Evolutionary conservation across 2,329 filamentous ascomycete species (phyloP), one percentile per base, ranked within the genome.

Genomic region (Fusarium sp.): DNA sequence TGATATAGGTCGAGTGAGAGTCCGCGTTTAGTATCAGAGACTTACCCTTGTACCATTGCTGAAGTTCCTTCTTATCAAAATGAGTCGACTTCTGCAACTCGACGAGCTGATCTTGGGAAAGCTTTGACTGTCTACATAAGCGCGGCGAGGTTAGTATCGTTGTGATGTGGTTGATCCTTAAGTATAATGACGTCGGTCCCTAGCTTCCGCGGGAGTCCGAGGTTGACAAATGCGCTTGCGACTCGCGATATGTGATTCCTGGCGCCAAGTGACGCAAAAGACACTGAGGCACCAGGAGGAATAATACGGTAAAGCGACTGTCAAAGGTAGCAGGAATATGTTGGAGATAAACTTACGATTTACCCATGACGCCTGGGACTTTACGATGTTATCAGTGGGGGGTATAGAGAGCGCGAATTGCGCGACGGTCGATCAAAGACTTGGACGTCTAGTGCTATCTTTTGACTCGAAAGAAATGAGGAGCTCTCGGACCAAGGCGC

Each of bases 41-140:
- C 90, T 74, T 84, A 98, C 96, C 96, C 89, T 98, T 98, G 86
- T 99, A 98, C 96, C 96, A 99, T 91, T 98, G 96, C 84, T 99
- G 96, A 82, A 99, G 85, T 85, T 99, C 96, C 88, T 98, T 98
- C 92, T 98, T 98, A 85, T 99, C 96, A 82, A 99, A 99, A 85
- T 98, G 95, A 74, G 96, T 99, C 70, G 95, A 95, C 87, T 94
- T 96, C 83, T 98, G 95, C 77, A 99, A 91, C 85, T 99, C 96
- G 77, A 90, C 90, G 81, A 99, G 93, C 89, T 99, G 95, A 84
- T 98, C 93, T 83, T 96, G 94, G 67, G 95, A 98, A 82, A 99
- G 93, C 88, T 98, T 99, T 79, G 96, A 98, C 88, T 98, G 96
- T 86, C 96, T 99, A 81, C 34, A 63, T 58, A 58, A 39, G 15